phyloP scores from a whole-genome alignment of 257 asterid genomes.

The Ocimum tenuiflorum region DNA sequence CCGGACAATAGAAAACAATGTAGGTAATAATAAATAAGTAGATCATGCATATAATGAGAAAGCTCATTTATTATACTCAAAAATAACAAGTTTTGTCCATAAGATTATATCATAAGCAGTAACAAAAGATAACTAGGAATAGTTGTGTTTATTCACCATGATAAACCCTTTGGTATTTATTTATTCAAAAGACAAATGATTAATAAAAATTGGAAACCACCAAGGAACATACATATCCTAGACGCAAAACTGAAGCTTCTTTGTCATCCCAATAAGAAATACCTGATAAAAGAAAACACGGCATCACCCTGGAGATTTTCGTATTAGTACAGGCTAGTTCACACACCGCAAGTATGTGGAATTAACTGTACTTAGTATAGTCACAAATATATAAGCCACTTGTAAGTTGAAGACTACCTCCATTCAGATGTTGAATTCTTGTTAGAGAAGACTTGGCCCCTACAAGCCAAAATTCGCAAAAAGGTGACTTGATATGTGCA shows the following conservation, averaged over 20 bases:
- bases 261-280: conserved; percentile 57
- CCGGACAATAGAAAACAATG: neutral
- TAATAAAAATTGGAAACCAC: conserved; percentile 15
- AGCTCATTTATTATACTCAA: conserved; percentile 12
- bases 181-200: conserved; percentile 7
- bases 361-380: neutral
- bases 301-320: neutral
- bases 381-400: conserved; percentile 26
- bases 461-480: conserved; percentile 20
- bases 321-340: conserved; percentile 7
- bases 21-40: neutral
- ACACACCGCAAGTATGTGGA: neutral
- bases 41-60: neutral
- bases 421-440: conserved; percentile 32
- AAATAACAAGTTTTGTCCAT: neutral
- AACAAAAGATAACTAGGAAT: neutral
- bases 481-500: neutral
- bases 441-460: conserved; percentile 47
- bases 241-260: conserved; percentile 63
- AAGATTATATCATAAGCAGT: neutral
- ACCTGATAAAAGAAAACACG: conserved; percentile 37
- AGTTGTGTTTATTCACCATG: neutral
- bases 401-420: conserved; percentile 21
- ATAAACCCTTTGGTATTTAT: neutral
- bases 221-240: conserved; percentile 60